phyloP scores from a whole-genome alignment of 257 asterid species.

The Fraxinus cuspidata region DNA sequence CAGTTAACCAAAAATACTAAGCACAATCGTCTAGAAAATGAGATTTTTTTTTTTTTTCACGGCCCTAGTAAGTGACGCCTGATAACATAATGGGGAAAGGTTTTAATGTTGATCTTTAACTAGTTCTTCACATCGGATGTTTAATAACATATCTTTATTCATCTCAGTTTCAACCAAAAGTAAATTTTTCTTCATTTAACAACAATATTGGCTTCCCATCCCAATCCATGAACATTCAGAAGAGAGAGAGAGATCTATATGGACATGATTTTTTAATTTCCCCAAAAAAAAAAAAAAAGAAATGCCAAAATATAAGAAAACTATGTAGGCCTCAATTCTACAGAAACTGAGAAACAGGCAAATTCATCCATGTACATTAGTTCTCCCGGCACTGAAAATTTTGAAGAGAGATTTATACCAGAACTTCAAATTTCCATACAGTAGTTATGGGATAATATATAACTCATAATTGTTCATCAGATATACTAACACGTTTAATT shows the following conservation, averaged over 20 bases:
- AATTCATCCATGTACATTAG: slow-evolving; percentile 29
- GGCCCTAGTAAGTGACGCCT: no score
- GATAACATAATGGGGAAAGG: no score
- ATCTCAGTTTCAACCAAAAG: background rate
- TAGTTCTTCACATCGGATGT: background rate
- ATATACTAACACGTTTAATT: slow-evolving; percentile 22
- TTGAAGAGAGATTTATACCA: slow-evolving; percentile 9
- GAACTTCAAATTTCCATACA: background rate
- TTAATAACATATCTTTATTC: background rate
- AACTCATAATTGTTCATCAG: slow-evolving; percentile 13
- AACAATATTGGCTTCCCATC: background rate
- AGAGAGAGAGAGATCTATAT: background rate
- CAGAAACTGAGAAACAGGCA: slow-evolving; percentile 34
- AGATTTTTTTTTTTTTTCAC: no score
- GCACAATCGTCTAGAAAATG: background rate
- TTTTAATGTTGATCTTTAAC: background rate
- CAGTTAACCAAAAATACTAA: no score
- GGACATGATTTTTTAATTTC: background rate
- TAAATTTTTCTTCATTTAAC: background rate
- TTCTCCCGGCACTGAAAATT: background rate
- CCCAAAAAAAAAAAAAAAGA: slow-evolving; percentile 2
- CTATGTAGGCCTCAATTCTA: slow-evolving; percentile 14
- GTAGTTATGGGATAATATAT: slow-evolving; percentile 11
- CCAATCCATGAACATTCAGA: background rate
- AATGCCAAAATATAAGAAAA: background rate